Conservation (phyloP, 495 filamentous ascomycete species). For the Podospora tetraspora region DNA sequence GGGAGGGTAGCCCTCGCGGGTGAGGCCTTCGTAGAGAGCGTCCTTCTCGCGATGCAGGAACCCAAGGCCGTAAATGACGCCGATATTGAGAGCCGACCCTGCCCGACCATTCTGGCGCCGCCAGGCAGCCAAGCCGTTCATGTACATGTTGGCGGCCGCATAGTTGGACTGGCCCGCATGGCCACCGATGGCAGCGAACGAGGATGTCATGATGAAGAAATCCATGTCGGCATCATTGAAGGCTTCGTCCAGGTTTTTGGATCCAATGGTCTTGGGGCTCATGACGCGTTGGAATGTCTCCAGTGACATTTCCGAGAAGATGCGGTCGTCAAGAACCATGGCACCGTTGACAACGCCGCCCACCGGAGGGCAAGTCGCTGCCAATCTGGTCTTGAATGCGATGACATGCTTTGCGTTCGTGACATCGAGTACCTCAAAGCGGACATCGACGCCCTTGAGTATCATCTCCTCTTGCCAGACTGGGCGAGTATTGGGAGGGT, state of each 20-base stretch:
- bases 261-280: slow-evolving; percentile 42
- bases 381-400: slow-evolving; percentile 27
- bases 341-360: slow-evolving; percentile 49
- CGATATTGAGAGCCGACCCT: slow-evolving; percentile 51
- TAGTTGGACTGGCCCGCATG: slow-evolving; percentile 51
- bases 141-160: slow-evolving; percentile 52
- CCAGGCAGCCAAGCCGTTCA: slow-evolving; percentile 40
- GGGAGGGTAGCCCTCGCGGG: slow-evolving; percentile 44
- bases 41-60: slow-evolving; percentile 48
- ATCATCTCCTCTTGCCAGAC: slow-evolving; percentile 42
- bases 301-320: slow-evolving; percentile 44
- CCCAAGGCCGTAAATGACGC: slow-evolving; percentile 52
- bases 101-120: slow-evolving; percentile 31
- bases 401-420: slow-evolving; percentile 26
- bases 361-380: slow-evolving; percentile 29
- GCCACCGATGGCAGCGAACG: slow-evolving; percentile 43
- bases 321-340: slow-evolving; percentile 49
- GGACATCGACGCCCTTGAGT: slow-evolving; percentile 26
- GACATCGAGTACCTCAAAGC: slow-evolving; percentile 35
- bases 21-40: slow-evolving; percentile 35
- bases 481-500: slow-evolving; percentile 31
- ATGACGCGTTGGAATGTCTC: slow-evolving; percentile 37
- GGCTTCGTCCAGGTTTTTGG: slow-evolving; percentile 34
- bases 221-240: slow-evolving; percentile 34
- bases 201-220: slow-evolving; percentile 48